Evolutionary conservation across 305 asterid genomes (phyloP).

Genomic region (Fraxinus angustifolia): DNA sequence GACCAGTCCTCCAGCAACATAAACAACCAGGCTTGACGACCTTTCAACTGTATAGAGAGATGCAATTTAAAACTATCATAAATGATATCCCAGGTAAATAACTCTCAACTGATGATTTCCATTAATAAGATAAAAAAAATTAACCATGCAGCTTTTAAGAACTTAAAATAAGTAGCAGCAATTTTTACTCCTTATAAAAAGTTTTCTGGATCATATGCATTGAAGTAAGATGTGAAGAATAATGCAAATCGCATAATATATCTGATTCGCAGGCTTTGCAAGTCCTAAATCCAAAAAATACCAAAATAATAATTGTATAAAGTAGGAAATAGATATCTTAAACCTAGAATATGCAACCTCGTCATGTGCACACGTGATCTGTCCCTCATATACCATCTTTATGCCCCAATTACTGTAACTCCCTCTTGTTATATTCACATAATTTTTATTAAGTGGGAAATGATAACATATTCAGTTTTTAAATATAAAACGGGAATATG

Average conservation of each 20-base stretch:
- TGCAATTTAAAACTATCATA: not conserved
- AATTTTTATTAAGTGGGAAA: not conserved
- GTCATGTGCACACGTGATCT: not conserved
- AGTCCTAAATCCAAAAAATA: not conserved
- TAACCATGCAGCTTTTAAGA: not conserved
- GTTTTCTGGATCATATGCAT: not conserved
- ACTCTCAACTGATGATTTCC: not conserved
- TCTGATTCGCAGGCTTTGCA: not conserved
- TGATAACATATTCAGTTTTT: not conserved
- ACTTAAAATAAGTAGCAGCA: not conserved
- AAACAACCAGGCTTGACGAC: not conserved
- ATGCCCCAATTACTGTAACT: not conserved
- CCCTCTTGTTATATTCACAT: not conserved
- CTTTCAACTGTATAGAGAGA: not conserved
- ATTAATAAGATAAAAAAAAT: not conserved
- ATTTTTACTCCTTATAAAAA: not conserved
- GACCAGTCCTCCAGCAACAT: not conserved
- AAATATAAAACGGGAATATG: not conserved
- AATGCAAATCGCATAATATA: not conserved
- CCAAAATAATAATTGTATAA: not conserved
- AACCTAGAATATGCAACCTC: not conserved
- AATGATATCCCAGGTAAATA: not conserved
- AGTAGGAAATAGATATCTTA: not conserved
- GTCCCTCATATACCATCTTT: not conserved
- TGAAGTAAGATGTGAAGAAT: not conserved